These are phyloP conservation scores for Cercospora sojina DNA, from an alignment of 2,329 filamentous ascomycete genomes.

Conservation along the genomic window DNA sequence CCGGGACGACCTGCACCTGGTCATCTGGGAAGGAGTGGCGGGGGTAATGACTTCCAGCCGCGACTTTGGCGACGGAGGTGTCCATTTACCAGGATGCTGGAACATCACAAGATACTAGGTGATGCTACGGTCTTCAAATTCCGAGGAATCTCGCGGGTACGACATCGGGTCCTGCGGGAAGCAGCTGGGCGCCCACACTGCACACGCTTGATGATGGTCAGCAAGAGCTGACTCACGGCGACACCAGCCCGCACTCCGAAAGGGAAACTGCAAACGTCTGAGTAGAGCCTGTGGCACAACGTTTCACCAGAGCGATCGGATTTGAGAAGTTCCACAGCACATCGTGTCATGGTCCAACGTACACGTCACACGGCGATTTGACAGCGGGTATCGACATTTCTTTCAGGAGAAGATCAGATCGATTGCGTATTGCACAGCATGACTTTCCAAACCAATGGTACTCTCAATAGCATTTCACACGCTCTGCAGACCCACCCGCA, in stretches of 20 bases:
- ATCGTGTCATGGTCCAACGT: neutral
- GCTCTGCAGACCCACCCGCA: neutral
- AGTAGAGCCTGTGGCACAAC: neutral
- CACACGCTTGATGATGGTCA: neutral
- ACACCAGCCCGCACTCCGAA: neutral
- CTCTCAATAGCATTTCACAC: neutral
- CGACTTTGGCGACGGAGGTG: neutral
- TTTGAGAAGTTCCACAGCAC: neutral
- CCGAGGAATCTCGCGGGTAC: neutral
- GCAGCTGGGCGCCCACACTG: neutral
- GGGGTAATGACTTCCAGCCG: neutral
- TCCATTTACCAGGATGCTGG: neutral
- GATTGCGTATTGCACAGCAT: neutral
- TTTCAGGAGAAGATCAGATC: neutral
- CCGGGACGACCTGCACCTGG: neutral
- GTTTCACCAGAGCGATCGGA: neutral
- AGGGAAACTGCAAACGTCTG: neutral
- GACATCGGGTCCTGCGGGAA: neutral
- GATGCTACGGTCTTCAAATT: neutral
- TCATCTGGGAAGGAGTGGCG: neutral
- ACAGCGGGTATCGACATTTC: constrained; percentile 13
- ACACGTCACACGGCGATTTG: constrained; percentile 10
- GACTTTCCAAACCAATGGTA: neutral
- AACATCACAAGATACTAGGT: neutral
- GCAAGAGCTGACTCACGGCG: neutral